Conservation (phyloP, 176 grass and related monocot species). For the Oryza meridionalis region DNA sequence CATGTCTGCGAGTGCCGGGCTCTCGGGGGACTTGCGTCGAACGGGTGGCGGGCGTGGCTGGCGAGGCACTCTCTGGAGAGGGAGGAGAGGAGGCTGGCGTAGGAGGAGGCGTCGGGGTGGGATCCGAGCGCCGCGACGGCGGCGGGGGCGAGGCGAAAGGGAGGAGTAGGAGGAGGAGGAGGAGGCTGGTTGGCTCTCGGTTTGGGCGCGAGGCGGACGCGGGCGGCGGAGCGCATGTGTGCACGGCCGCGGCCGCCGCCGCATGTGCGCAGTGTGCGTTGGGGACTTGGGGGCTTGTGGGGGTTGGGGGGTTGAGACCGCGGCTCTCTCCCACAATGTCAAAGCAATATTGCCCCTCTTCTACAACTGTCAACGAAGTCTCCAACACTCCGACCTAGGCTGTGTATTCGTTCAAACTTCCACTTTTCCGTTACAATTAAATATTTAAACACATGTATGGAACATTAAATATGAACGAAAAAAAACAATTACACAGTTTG, state of each 20-base stretch:
- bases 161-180: neutral
- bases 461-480: no score
- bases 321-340: no score
- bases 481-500: no score
- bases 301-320: no score
- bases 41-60: conserved; percentile 23
- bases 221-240: conserved; percentile 36
- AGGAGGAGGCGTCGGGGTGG: conserved; percentile 18
- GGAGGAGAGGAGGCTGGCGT: conserved; percentile 39
- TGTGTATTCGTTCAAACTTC: no score
- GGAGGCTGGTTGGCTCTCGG: neutral
- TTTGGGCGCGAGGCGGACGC: conserved; percentile 9
- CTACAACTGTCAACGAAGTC: no score
- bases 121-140: neutral
- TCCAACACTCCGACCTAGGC: no score
- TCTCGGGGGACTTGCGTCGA: conserved; percentile 38
- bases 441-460: no score
- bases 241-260: conserved; percentile 4
- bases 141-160: neutral
- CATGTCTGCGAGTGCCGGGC: conserved; percentile 27
- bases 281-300: no score
- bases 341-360: no score
- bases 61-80: conserved; percentile 35
- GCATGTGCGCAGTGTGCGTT: neutral
- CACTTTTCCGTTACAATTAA: no score